These are phyloP conservation scores for Conringia planisiliqua DNA, from an alignment of 345 rosid genomes.

Conservation along the genomic window DNA sequence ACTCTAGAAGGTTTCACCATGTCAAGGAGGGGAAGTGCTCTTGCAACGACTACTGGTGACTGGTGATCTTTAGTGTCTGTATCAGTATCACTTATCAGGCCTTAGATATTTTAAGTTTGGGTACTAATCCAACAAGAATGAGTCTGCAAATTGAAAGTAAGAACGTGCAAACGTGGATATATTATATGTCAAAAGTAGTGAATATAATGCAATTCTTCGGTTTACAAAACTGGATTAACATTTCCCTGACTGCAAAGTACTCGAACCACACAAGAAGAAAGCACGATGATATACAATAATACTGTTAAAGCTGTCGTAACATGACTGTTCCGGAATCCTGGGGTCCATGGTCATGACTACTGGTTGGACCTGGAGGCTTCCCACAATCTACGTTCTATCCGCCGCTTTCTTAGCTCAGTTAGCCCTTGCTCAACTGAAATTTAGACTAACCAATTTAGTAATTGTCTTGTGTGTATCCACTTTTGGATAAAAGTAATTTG, in stretches of 20 bases:
- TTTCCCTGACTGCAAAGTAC: slow-evolving; percentile 20
- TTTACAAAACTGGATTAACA: slow-evolving; percentile 34
- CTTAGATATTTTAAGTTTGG: not conserved
- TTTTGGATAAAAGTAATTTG: not conserved
- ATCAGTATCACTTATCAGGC: not conserved
- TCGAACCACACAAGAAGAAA: slow-evolving; percentile 13
- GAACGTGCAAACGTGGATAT: slow-evolving; percentile 20
- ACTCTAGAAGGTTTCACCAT: slow-evolving; percentile 69
- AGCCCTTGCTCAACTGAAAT: slow-evolving; percentile 83
- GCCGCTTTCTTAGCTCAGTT: slow-evolving; percentile 79
- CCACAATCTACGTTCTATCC: slow-evolving; percentile 84
- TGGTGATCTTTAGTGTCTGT: slow-evolving; percentile 2
- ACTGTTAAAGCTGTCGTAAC: slow-evolving; percentile 22
- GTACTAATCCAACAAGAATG: not conserved
- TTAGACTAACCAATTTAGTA: not conserved
- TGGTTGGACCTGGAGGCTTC: slow-evolving; percentile 63
- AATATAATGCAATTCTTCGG: slow-evolving; percentile 6
- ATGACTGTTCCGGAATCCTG: not conserved
- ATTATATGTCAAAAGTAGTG: slow-evolving; percentile 25
- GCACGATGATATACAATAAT: slow-evolving; percentile 9
- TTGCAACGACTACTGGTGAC: slow-evolving; percentile 75
- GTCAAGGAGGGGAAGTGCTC: slow-evolving; percentile 64
- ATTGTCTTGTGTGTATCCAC: not conserved
- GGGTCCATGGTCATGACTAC: slow-evolving; percentile 21
- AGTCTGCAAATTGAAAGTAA: not conserved